Base-by-base conservation (phyloP, 768 basidiomycete species). In the Russula lepida region DNA sequence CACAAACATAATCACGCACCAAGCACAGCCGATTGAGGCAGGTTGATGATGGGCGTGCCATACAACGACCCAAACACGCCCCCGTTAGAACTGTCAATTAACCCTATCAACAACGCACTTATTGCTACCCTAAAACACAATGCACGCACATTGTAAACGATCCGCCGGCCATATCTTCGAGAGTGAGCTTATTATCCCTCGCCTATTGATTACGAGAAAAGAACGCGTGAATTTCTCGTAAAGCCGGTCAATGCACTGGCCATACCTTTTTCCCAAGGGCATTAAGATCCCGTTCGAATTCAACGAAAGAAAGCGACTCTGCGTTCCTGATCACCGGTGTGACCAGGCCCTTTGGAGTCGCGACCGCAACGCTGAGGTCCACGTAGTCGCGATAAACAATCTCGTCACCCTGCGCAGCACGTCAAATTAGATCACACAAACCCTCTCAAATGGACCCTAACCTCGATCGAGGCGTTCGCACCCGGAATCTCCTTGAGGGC, bases 1-100 rank as follows among this genome's bases (percentile, higher is more conserved):
- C 52, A 50, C 43, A 35, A 35, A 55, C 25, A 52, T 30, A 48
- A 56, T 33, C 17, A 74, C 79, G 63, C 68, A 80, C 89, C 95
- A 57, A 99, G 84, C 7, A 98, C 93, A 55, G 94, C 95, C 25
- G 93, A 76, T 72, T 98, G 95, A 4, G 95, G 95, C 48, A 95
- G 78, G 79, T 98, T 98, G 76, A 98, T 95, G 71, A 99, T 99
- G 39, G 95, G 95, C n/a, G 95, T 99, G 43, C 95, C 95, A 69
- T 88, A 97, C 52, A 99, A 77, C 52, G 92, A 95, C 47, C 95
- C 95, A 70, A 99, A 99, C 71, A 99, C 95, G 68, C 95, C 95
- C 48, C 95, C 97, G 71, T 99, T 99, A 43, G 97, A 98, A 74
- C 93, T 95, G 64, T 25, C 63, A 39, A 59, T 47, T 44, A 50